phyloP scores from a whole-genome alignment of 371 early-diverging fungal species.

The Rhizomucor miehei region DNA sequence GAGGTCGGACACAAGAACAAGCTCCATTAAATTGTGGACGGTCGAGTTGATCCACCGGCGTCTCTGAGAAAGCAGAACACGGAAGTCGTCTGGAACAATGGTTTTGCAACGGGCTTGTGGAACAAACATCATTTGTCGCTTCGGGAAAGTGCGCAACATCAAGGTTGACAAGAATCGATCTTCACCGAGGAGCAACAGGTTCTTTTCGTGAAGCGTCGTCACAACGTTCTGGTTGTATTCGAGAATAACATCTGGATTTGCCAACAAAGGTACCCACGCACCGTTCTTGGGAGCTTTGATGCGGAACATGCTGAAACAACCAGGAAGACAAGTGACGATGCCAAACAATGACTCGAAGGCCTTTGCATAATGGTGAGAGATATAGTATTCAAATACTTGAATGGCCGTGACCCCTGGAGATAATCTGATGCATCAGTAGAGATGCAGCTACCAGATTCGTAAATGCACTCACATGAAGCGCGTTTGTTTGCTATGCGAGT shows the following conservation, averaged over 20 bases:
- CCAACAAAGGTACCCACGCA: slow-evolving; percentile 81
- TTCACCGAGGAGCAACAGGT: slow-evolving; percentile 92
- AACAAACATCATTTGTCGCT: slow-evolving; percentile 90
- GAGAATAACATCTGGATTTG: slow-evolving; percentile 85
- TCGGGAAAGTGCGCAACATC: slow-evolving; percentile 92
- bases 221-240: slow-evolving; percentile 90
- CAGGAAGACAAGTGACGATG: slow-evolving; percentile 97
- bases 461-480: slow-evolving; percentile 72
- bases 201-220: slow-evolving; percentile 95
- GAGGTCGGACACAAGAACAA: slow-evolving; percentile 80
- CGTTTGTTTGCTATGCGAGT: slow-evolving; percentile 84
- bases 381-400: slow-evolving; percentile 94
- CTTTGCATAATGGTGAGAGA: slow-evolving; percentile 93
- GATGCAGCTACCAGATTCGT: too few species aligned
- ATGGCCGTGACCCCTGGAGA: slow-evolving; percentile 46
- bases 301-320: slow-evolving; percentile 93
- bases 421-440: slow-evolving; percentile 11
- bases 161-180: slow-evolving; percentile 95
- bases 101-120: slow-evolving; percentile 88
- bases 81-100: slow-evolving; percentile 78
- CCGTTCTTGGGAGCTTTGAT: slow-evolving; percentile 80
- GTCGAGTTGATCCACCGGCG: slow-evolving; percentile 94
- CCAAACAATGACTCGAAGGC: slow-evolving; percentile 96
- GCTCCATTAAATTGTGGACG: slow-evolving; percentile 88
- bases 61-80: slow-evolving; percentile 79